Evolutionary conservation across 768 basidiomycete genomes (phyloP), one percentile per base, ranked within the genome.

Genomic region (Tricholoma sp.): DNA sequence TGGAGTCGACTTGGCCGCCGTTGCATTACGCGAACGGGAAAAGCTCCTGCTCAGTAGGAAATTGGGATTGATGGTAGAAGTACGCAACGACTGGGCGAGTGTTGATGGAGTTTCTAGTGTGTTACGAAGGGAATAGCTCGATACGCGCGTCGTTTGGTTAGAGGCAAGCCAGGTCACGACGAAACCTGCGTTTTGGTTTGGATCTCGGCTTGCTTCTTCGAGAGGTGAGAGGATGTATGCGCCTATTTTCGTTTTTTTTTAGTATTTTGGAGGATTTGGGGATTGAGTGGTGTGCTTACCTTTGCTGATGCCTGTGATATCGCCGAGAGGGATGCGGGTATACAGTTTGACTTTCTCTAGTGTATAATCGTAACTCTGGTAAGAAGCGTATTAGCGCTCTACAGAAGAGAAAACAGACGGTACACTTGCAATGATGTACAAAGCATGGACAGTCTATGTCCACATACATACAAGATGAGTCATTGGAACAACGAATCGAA

Each of bases 171-270:
- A 99, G n/a, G 81, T 80, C 50, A 98, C 69, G 2, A 85, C 69
- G 67, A 98, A 92, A 0, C 97, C 96, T 42, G 86, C 86, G 66
- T 98, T 98, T 72, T 98, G 92, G 17, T 77, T 67, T 0, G 89
- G 83, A 68, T 97, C 92, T 13, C 94, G 84, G 61, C 91, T 93
- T 0, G 91, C 85, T 68, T 96, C 93, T 71, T 98, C 93, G 2
- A 98, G 77, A 2, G 95, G 87, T 1, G 95, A 97, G 41, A 98
- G 73, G 57, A 98, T 98, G 67, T 98, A 99, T 45, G 91, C 85
- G n/a, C 95, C 95, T 94, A n/a, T 24, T 55, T 57, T 36, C 41
- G 4, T 24, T 24, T 24, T 24, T 24, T 33, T 15, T 24, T 13
- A 7, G 11, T 55, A 20, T 37, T 24, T 32, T n/a, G 9, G 17